Conservation (phyloP, 106 monocot species). For the Dendrobium nobile region DNA sequence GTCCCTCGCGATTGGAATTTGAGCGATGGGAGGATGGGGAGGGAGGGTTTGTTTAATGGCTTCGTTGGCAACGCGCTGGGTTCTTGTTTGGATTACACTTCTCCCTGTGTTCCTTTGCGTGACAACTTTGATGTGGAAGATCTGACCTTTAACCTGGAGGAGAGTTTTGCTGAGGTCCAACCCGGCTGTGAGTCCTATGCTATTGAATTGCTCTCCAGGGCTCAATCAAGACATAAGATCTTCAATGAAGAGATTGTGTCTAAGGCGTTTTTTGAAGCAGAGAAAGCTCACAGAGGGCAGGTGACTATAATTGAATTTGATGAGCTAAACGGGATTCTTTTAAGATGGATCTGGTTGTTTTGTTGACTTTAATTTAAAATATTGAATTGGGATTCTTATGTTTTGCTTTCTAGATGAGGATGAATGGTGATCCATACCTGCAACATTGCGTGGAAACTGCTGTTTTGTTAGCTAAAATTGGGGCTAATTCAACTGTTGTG, state of each 20-base stretch:
- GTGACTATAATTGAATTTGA: conserved; percentile 13
- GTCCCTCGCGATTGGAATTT: conserved; percentile 20
- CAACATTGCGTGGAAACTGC: conserved; percentile 94
- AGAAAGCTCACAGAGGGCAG: conserved; percentile 84
- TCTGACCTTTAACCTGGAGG: conserved; percentile 28
- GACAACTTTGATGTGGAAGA: conserved; percentile 19
- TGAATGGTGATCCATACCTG: conserved; percentile 72
- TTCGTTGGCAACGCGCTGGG: conserved; percentile 48
- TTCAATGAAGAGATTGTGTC: conserved; percentile 58
- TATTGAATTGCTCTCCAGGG: conserved; percentile 34
- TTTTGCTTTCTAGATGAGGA: conserved; percentile 46
- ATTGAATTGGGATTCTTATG: conserved; percentile 4
- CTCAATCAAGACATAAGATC: conserved; percentile 59
- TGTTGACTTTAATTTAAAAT: background rate
- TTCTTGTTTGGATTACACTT: conserved; percentile 56
- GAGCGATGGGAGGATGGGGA: conserved; percentile 23
- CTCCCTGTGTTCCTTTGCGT: conserved; percentile 15
- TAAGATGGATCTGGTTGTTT: background rate
- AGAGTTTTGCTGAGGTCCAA: conserved; percentile 4
- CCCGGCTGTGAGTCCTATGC: conserved; percentile 26
- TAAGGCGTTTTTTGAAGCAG: conserved; percentile 75
- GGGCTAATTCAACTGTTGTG: conserved; percentile 70
- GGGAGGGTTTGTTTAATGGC: conserved; percentile 33
- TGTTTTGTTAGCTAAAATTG: conserved; percentile 61
- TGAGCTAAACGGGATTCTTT: too few relatives aligned